Percentiles rank a stretch among this genome's conserved stretches.
Conservation (phyloP, 768 basidiomycete species). For the Russula abietina region DNA sequence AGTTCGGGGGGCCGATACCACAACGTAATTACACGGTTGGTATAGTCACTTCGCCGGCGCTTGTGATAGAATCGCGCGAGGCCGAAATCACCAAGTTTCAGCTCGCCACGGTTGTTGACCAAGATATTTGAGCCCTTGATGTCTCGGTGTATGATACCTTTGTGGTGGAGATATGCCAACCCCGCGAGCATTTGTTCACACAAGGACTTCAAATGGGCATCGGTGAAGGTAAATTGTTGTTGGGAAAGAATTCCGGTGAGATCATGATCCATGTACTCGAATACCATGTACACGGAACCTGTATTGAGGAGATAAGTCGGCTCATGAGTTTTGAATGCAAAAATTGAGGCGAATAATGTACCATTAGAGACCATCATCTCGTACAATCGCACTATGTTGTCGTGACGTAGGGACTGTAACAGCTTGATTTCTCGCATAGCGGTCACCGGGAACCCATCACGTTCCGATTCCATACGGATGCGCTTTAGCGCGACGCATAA, state of each 20-base stretch:
- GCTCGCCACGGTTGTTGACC: conserved; percentile 81
- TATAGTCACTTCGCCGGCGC: conserved; percentile 85
- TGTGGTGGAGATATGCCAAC: conserved; percentile 90
- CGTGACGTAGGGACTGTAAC: conserved; percentile 82
- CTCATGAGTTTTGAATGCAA: conserved; percentile 14
- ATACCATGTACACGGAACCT: conserved; percentile 99
- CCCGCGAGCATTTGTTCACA: conserved; percentile 95
- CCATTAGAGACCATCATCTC: conserved; percentile 99
- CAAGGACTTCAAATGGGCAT: conserved; percentile 90
- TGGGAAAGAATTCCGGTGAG: conserved; percentile 92
- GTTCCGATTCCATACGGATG: conserved; percentile 96
- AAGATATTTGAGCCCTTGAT: conserved; percentile 99
- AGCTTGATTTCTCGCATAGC: conserved; percentile 99
- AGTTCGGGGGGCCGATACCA: conserved; percentile 98
- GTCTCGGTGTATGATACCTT: conserved; percentile 94
- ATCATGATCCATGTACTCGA: conserved; percentile 99
- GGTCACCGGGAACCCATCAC: conserved; percentile 97
- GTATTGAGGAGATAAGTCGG: conserved; percentile 4
- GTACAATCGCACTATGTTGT: conserved; percentile 81
- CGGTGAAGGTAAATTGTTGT: conserved; percentile 75
- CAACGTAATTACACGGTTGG: conserved; percentile 97
- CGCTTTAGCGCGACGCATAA: conserved; percentile 86
- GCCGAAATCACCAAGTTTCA: conserved; percentile 97
- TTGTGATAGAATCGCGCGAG: conserved; percentile 95
- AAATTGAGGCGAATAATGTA: conserved; percentile 33